Evolutionary conservation across 805 yeast genomes (phyloP).

Genomic region (Sungouiozyma intestinalis): DNA sequence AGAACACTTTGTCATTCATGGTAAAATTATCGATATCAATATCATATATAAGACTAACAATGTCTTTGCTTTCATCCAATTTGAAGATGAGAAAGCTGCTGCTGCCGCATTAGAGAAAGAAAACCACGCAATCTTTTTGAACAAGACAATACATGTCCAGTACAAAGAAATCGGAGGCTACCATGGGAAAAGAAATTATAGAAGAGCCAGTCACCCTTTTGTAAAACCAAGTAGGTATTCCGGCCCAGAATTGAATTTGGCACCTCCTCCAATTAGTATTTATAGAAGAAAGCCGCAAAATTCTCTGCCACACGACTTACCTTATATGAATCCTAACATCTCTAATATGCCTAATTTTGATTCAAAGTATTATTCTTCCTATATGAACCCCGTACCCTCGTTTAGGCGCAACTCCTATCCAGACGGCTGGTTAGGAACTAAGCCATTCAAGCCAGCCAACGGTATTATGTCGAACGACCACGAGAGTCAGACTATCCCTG

Average conservation of each 20-base stretch:
- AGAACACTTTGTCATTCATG: constrained; percentile 58
- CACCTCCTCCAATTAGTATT: constrained; percentile 75
- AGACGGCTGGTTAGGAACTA: constrained; percentile 1
- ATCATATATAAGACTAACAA: constrained; percentile 42
- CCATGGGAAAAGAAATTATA: constrained; percentile 15
- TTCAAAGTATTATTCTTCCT: constrained; percentile 9
- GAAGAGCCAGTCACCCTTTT: constrained; percentile 12
- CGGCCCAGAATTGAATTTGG: constrained; percentile 41
- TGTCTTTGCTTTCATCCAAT: constrained; percentile 67
- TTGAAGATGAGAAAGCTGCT: constrained; percentile 56
- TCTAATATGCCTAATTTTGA: constrained; percentile 13
- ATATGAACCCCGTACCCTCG: constrained; percentile 10
- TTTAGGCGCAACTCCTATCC: constrained; percentile 18
- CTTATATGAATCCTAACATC: constrained; percentile 7
- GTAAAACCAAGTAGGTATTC: constrained; percentile 5
- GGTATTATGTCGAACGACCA: not conserved
- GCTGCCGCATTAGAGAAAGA: constrained; percentile 81
- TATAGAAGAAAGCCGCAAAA: constrained; percentile 32
- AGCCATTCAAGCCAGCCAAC: not conserved
- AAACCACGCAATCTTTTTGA: constrained; percentile 66
- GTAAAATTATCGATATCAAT: constrained; percentile 46
- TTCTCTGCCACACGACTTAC: constrained; percentile 6
- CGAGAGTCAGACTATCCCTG: not conserved
- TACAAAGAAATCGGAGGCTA: constrained; percentile 47
- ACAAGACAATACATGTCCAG: constrained; percentile 76